Evolutionary conservation across 208 protist species (phyloP), one percentile per base, ranked within the genome.

Genomic region (Lotmaria passim): DNA sequence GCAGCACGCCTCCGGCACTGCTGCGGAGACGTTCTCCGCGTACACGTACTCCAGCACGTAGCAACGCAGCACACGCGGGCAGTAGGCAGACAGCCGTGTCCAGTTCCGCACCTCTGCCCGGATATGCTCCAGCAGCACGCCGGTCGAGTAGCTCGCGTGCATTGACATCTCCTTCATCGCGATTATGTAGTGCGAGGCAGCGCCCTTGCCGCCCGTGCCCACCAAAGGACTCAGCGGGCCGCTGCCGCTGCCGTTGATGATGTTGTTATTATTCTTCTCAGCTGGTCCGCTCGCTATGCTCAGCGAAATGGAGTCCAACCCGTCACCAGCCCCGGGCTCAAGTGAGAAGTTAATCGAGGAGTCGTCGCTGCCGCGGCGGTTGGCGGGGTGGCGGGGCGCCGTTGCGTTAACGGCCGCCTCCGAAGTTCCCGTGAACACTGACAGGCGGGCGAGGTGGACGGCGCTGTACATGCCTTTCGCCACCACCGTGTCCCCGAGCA

Each of bases 81-180:
- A 78, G 75, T 81, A 88, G 47, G 61, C 69, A 15, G 73, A 83
- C 14, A 93, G 48, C 6, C 75, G 77, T 21, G 79, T 64, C 69
- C 83, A 87, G 41, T 69, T 77, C n/a, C 65, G 73, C 41, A 86
- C 75, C 56, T 93, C 79, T 8, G 77, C 62, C 8, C 58, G 34
- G 7, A 93, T 36, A 26, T 78, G 79, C 41, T 83, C 57, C 28
- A 84, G 62, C 71, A 78, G 46, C 39, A 41, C 17, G 23, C 53
- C 19, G 5, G 63, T 30, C 12, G 75, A 59, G 46, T 71, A 75
- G 53, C 69, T 64, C 8, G 47, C 46, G 46, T 55, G 41, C 28
- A 91, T 43, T 3, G 58, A 46, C 19, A 87, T 53, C 69, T 91
- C 86, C 70, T 91, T 91, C 68, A 85, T 82, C 17, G 83, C 86